Base-by-base conservation (phyloP, 2,329 filamentous ascomycete genomes). In the Camptophora hylomeconis region DNA sequence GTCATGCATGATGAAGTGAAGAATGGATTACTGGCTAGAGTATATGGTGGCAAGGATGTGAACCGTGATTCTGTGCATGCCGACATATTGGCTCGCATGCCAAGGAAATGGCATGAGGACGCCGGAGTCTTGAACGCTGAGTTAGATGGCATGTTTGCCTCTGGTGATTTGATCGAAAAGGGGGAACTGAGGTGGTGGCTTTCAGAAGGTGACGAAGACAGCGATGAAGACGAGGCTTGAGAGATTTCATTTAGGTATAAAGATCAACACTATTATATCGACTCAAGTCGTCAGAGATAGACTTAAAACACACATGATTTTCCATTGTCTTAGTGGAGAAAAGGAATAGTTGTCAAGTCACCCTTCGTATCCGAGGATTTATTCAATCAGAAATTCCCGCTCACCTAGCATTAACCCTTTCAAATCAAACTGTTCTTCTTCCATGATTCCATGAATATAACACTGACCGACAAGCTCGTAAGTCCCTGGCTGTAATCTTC, bases 371-470 rank as follows among this genome's bases (percentile, higher is more conserved):
- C n/a, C n/a, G n/a, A n/a, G n/a, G n/a, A n/a, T n/a, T n/a, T n/a
- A n/a, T n/a, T n/a, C n/a, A n/a, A n/a, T n/a, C n/a, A n/a, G n/a
- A n/a, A n/a, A n/a, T n/a, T n/a, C n/a, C n/a, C n/a, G n/a, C n/a
- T n/a, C n/a, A n/a, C n/a, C n/a, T n/a, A n/a, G n/a, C n/a, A n/a
- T n/a, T n/a, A n/a, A n/a, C n/a, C n/a, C 24, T 5, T 26, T 15
- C 12, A 26, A n/a, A n/a, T 26, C 19, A 17, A 26, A 30, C 15
- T 32, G 26, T 21, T 35, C 37, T 5, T 31, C 32, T 25, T 38
- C 27, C 37, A 40, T 38, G 12, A 35, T 20, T 11, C 37, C 37
- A 31, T 40, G 35, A 21, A 37, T 13, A 25, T 38, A 40, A n/a
- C 34, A 25, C 24, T 40, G 34, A n/a, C 37, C 37, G n/a, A 40